A percentile compares a stretch with the other conserved stretches of the same genome.
Evolutionary conservation across 1,284 basidiomycete genomes (phyloP).

Genomic region (Trichosporon inkin): DNA sequence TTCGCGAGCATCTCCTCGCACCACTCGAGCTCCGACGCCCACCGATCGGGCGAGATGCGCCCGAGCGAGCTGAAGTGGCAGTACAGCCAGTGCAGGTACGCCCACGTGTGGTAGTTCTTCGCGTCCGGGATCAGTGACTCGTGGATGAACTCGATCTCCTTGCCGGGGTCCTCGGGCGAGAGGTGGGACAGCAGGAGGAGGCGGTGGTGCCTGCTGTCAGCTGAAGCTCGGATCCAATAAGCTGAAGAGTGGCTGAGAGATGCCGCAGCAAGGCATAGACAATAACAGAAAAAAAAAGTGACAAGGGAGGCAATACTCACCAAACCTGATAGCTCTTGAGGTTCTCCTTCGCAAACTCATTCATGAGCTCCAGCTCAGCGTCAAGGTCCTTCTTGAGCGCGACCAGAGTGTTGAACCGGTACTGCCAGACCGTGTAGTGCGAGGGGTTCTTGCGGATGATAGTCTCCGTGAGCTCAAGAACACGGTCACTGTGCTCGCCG

Average conservation of each 20-base stretch:
- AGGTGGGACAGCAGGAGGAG: constrained; percentile 63
- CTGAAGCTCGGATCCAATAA: too few species aligned
- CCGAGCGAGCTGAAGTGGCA: constrained; percentile 61
- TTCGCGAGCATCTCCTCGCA: constrained; percentile 67
- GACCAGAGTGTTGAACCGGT: constrained; percentile 77
- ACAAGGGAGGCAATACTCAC: constrained; percentile 50
- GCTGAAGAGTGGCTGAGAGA: neutral
- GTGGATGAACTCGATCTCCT: constrained; percentile 75
- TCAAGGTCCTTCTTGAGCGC: constrained; percentile 64
- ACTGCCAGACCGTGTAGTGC: constrained; percentile 95
- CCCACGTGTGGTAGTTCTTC: constrained; percentile 97
- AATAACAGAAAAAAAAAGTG: too few species aligned
- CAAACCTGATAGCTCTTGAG: constrained; percentile 96
- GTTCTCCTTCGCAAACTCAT: constrained; percentile 71
- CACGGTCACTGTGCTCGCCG: constrained; percentile 71
- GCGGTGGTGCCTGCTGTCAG: constrained; percentile 66
- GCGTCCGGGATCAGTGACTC: constrained; percentile 65
- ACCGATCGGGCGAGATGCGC: constrained; percentile 57
- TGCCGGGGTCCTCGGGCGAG: constrained; percentile 55
- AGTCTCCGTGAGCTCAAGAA: constrained; percentile 74
- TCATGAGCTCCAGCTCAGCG: constrained; percentile 73
- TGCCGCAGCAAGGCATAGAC: too few species aligned
- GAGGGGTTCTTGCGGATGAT: constrained; percentile 85
- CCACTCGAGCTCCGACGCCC: constrained; percentile 73
- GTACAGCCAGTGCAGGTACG: constrained; percentile 84